phyloP scores from a whole-genome alignment of 345 rosid species.

The Fremontodendron californicum region DNA sequence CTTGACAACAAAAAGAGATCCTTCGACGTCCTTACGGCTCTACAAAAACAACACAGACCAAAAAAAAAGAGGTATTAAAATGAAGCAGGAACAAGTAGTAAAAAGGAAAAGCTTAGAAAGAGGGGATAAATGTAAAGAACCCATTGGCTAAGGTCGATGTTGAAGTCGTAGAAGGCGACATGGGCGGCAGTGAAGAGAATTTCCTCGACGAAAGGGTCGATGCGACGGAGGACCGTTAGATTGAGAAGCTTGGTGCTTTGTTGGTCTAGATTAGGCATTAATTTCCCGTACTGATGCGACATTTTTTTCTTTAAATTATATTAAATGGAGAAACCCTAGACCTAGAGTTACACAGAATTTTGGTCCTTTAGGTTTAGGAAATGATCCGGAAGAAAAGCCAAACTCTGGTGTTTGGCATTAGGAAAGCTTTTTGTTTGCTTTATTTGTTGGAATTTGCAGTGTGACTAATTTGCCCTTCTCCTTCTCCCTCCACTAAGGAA shows the following conservation, averaged over 20 bases:
- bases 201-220: conserved; percentile 83
- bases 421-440: too few species aligned
- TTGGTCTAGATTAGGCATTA: conserved; percentile 89
- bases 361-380: neutral
- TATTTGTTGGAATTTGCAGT: neutral
- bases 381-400: neutral
- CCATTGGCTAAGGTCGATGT: conserved; percentile 85
- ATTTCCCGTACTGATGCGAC: conserved; percentile 60
- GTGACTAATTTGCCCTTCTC: neutral
- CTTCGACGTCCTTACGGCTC: conserved; percentile 98
- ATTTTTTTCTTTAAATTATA: conserved; percentile 17
- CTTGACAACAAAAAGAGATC: conserved; percentile 91
- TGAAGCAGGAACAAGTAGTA: too few species aligned
- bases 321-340: conserved; percentile 1
- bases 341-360: neutral
- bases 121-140: too few species aligned
- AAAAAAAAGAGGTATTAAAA: too few species aligned
- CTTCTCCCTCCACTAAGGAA: neutral
- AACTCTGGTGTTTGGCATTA: neutral
- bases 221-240: conserved; percentile 87
- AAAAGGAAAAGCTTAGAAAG: too few species aligned
- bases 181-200: conserved; percentile 94
- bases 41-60: conserved; percentile 26
- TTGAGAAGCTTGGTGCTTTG: conserved; percentile 82
- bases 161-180: conserved; percentile 93